phyloP scores from a whole-genome alignment of 1,284 basidiomycete species.

The Ceratobasidium sp. region DNA sequence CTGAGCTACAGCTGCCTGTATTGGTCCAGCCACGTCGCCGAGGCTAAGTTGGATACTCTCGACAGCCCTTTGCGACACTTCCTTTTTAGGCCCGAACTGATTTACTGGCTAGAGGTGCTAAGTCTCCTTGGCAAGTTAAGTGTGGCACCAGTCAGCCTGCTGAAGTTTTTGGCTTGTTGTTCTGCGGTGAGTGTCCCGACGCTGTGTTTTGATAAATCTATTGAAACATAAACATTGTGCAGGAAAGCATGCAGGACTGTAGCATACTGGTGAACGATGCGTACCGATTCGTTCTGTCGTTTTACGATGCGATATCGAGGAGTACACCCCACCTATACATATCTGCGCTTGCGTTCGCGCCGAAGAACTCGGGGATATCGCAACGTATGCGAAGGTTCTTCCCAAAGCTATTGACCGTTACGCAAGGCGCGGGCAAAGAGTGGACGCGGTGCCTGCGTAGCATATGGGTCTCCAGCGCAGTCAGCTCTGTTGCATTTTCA shows the following conservation, averaged over 20 bases:
- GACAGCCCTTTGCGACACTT: neutral
- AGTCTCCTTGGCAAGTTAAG: slow-evolving; percentile 16
- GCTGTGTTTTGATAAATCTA: no score
- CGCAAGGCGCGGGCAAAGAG: neutral
- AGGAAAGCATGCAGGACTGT: neutral
- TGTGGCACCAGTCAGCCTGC: neutral
- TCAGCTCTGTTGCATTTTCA: slow-evolving; percentile 11
- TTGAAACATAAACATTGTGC: neutral
- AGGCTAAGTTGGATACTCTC: neutral
- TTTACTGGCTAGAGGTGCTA: slow-evolving; percentile 36
- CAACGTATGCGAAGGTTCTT: neutral
- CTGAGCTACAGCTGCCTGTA: slow-evolving; percentile 21
- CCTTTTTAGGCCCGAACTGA: neutral
- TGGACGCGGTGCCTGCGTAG: neutral
- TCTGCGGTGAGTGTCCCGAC: neutral
- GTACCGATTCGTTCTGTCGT: neutral
- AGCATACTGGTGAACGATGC: neutral
- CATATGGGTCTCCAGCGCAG: neutral
- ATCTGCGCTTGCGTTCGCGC: neutral
- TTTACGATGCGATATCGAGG: neutral
- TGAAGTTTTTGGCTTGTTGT: neutral
- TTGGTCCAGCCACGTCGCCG: slow-evolving; percentile 12
- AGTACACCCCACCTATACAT: neutral
- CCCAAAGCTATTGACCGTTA: neutral
- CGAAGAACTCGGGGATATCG: neutral